Evolutionary conservation across 768 basidiomycete genomes (phyloP), one percentile per base, ranked within the genome.

Genomic region (Russula lepida): DNA sequence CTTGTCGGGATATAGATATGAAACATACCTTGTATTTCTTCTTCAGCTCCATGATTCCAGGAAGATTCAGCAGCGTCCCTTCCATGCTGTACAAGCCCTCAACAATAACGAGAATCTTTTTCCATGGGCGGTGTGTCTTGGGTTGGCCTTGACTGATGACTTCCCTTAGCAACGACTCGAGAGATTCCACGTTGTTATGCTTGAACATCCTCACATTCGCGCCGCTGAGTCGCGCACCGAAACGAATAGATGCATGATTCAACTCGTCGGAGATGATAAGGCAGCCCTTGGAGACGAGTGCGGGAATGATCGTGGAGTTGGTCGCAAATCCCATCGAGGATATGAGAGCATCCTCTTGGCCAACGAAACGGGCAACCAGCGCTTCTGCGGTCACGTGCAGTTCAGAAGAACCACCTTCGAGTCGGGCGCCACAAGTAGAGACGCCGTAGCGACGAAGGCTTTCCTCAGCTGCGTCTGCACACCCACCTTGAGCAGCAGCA

Each of bases 61-160:
- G 97, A 46, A 99, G 69, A 71, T 98, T 84, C 37, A 89, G 84
- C 66, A 98, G 68, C 9, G 91, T 94, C n/a, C 97, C 97, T 74
- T 98, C 97, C 97, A 99, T 99, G 63, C 90, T 93, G 76, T 92
- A 98, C 47, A 99, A 73, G 3, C 97, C 97, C 71, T 99, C 97
- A 13, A 98, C 92, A 57, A 97, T 83, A 47, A 99, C 66, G 41
- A 99, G 73, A 63, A 99, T 98, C 78, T 95, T 98, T 78, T 95
- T 97, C 97, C 97, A 98, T 13, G 95, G 95, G n/a, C 97, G 76
- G 69, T 98, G 97, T 0, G 94, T 97, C 76, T 94, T 88, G 4
- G 95, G 94, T 71, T 98, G 95, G 17, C 97, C 97, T 73, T 99
- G 97, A 68, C 89, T 92, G 74, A 99, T 95, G 27, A 84, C 86